Base-by-base conservation (phyloP, 176 grass and related monocot genomes). In the Juncus inflexus region DNA sequence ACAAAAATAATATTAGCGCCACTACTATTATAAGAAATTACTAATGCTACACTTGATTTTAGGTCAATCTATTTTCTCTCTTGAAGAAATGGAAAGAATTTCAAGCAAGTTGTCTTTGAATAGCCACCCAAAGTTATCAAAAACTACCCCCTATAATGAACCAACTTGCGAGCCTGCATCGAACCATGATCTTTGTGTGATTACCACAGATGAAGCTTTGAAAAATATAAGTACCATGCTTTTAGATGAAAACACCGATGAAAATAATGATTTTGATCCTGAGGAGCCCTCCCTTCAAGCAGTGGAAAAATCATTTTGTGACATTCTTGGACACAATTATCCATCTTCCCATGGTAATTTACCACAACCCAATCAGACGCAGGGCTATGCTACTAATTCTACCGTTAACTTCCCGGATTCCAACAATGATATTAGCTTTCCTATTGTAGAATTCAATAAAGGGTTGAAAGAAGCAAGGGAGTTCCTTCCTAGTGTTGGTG, bases 241-340 rank as follows among this genome's bases (percentile, higher is more conserved):
- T 7, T 14, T 79, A 10, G 76, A 72, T 40, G 76, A 79, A 62
- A 69, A 56, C 58, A 71, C 62, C 12, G 69, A 62, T 53, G 69
- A 58, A 43, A 55, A 52, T n/a, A n/a, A n/a, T n/a, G n/a, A n/a
- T n/a, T n/a, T n/a, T n/a, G n/a, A n/a, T 35, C 49, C 52, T 55
- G 42, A 69, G 12, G 55, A 49, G 12, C n/a, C 39, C 4, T 62
- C 55, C 15, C 11, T 78, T 47, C 64, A 39, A 12, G 42, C 64
- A 37, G 61, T 28, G 19, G 19, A 28, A 1, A 28, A 28, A 28
- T 28, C 19, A 28, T 28, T 28, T 28, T 28, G 1, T 62, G 64
- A 78, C 5, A 65, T 69, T 50, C 64, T 78, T 41, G 75, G 54
- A 40, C 61, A 78, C 55, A 78, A 78, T 43, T 65, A 78, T 49